These are phyloP conservation scores for Acarospora socialis DNA, from an alignment of 2,329 filamentous ascomycete genomes.

Conservation along the genomic window DNA sequence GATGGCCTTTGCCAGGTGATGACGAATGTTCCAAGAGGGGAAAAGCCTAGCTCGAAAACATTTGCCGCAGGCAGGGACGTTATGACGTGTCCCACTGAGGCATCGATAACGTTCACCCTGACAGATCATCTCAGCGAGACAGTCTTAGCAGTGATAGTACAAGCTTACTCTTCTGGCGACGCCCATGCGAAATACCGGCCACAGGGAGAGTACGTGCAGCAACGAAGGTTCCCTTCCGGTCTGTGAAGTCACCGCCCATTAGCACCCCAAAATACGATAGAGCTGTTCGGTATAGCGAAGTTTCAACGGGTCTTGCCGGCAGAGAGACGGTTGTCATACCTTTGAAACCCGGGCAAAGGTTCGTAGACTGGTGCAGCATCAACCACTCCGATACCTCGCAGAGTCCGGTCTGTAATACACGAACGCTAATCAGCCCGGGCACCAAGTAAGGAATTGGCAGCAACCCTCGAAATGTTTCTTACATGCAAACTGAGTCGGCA, in stretches of 20 bases:
- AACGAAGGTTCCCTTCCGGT: slow-evolving; percentile 88
- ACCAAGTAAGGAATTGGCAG: background rate
- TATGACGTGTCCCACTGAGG: slow-evolving; percentile 59
- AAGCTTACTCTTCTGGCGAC: slow-evolving; percentile 54
- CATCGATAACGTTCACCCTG: slow-evolving; percentile 71
- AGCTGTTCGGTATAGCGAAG: background rate
- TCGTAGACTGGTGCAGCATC: slow-evolving; percentile 84
- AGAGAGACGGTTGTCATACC: slow-evolving; percentile 24
- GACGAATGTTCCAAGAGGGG: slow-evolving; percentile 77
- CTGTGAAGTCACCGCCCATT: slow-evolving; percentile 34
- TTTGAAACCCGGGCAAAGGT: slow-evolving; percentile 62
- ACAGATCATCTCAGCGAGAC: slow-evolving; percentile 8
- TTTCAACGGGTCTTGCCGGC: background rate
- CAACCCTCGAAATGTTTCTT: slow-evolving; percentile 20
- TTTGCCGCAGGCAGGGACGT: slow-evolving; percentile 64
- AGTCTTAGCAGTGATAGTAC: slow-evolving; percentile 3
- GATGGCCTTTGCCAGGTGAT: slow-evolving; percentile 91
- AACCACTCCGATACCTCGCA: slow-evolving; percentile 89
- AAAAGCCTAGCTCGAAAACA: slow-evolving; percentile 91
- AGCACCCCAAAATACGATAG: slow-evolving; percentile 11
- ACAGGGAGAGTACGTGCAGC: slow-evolving; percentile 88
- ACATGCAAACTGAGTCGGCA: slow-evolving; percentile 86
- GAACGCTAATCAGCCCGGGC: slow-evolving; percentile 5
- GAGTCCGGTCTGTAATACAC: slow-evolving; percentile 55
- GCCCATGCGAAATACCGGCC: slow-evolving; percentile 95